Conservation (phyloP, 2,329 filamentous ascomycete genomes). For the Calycina herbarum region DNA sequence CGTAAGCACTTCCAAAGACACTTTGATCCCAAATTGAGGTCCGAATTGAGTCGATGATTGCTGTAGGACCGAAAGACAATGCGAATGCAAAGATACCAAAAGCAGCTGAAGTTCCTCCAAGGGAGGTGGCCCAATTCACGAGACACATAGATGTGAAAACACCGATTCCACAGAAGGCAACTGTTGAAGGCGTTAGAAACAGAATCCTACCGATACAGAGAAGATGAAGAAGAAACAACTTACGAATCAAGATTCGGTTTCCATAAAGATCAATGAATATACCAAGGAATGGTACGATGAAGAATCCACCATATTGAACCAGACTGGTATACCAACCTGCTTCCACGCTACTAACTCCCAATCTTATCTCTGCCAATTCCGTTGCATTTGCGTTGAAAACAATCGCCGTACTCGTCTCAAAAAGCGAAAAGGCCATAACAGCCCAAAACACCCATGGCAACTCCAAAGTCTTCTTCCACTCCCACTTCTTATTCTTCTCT, state of each 20-base stretch:
- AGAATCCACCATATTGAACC: conserved; percentile 49
- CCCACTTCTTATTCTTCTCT: conserved; percentile 59
- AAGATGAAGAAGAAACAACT: conserved; percentile 21
- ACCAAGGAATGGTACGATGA: conserved; percentile 42
- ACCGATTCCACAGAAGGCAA: conserved; percentile 47
- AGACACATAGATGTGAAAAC: conserved; percentile 56
- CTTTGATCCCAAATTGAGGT: conserved; percentile 60
- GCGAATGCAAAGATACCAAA: conserved; percentile 62
- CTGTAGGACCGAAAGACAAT: conserved; percentile 54
- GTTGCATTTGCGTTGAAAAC: conserved; percentile 60
- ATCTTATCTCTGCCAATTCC: conserved; percentile 60
- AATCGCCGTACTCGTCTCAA: conserved; percentile 56
- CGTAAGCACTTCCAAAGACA: conserved; percentile 60
- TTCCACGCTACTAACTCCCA: conserved; percentile 52
- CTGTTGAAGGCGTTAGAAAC: conserved; percentile 16
- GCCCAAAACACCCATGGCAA: conserved; percentile 62
- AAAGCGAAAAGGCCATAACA: conserved; percentile 54
- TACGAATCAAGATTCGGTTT: conserved; percentile 49
- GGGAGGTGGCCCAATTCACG: conserved; percentile 51
- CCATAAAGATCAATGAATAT: conserved; percentile 58
- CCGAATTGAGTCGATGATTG: conserved; percentile 61
- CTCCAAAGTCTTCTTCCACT: conserved; percentile 54
- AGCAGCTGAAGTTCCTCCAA: conserved; percentile 54
- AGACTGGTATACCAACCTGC: conserved; percentile 62
- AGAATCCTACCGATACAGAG: no score